A percentile compares a stretch with the other conserved stretches of the same genome.
phyloP scores from a whole-genome alignment of 2,329 filamentous ascomycete species.

The Xylaria sp. region DNA sequence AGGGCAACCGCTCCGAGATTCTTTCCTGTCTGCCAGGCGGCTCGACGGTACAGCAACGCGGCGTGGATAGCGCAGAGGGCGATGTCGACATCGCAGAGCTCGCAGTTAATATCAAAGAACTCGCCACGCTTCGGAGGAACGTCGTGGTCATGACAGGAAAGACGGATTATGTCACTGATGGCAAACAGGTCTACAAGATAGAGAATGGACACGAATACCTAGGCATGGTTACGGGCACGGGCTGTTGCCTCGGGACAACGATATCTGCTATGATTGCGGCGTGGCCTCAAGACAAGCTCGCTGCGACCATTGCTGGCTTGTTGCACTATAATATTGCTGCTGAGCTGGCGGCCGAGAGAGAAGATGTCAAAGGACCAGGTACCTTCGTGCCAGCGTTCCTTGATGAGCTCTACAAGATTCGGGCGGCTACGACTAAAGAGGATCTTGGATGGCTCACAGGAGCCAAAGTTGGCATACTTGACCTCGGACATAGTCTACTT shows the following conservation, averaged over 20 bases:
- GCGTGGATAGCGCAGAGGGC: conserved; percentile 80
- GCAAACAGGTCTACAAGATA: conserved; percentile 71
- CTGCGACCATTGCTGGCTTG: conserved; percentile 76
- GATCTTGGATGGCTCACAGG: conserved; percentile 62
- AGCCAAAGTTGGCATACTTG: conserved; percentile 59
- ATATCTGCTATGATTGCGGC: conserved; percentile 80
- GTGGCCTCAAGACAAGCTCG: conserved; percentile 70
- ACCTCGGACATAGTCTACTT: not conserved
- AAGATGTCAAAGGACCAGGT: conserved; percentile 79
- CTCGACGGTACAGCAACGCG: conserved; percentile 70
- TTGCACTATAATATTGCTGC: conserved; percentile 81
- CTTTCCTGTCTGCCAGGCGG: conserved; percentile 68
- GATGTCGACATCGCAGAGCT: conserved; percentile 61
- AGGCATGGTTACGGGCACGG: conserved; percentile 78
- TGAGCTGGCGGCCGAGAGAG: conserved; percentile 71
- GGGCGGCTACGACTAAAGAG: conserved; percentile 59
- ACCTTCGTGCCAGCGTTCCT: conserved; percentile 88
- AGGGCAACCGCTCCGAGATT: conserved; percentile 94
- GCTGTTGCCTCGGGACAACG: conserved; percentile 85
- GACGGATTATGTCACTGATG: conserved; percentile 82
- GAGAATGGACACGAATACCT: conserved; percentile 80
- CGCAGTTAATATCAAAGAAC: conserved; percentile 66
- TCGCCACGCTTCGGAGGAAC: conserved; percentile 75
- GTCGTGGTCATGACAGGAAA: conserved; percentile 85
- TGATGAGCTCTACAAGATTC: conserved; percentile 70